A percentile compares a stretch with the other conserved stretches of the same genome.
Evolutionary conservation across 495 filamentous ascomycete species (phyloP).

Genomic region (Podospora pseudoanserina): DNA sequence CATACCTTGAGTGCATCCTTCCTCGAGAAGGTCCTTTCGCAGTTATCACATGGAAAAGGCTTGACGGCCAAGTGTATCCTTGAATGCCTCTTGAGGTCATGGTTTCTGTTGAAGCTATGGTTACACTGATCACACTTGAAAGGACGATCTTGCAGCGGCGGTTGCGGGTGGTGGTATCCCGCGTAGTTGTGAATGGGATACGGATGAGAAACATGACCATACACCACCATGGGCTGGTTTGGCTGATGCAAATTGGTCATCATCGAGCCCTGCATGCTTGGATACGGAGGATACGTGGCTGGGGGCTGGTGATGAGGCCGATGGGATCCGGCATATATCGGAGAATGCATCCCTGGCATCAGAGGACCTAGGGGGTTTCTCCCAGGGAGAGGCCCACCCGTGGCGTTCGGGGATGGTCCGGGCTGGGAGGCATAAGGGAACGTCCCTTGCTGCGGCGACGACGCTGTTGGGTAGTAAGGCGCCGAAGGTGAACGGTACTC

Average conservation of each 20-base stretch:
- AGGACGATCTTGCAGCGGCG: constrained; percentile 61
- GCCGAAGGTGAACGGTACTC: background rate
- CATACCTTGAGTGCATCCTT: constrained; percentile 95
- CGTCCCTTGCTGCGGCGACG: constrained; percentile 58
- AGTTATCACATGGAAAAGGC: constrained; percentile 86
- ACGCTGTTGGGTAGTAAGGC: constrained; percentile 50
- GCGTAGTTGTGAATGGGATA: constrained; percentile 23
- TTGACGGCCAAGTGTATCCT: constrained; percentile 93
- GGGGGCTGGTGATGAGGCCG: background rate
- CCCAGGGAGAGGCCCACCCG: background rate
- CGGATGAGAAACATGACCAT: constrained; percentile 25
- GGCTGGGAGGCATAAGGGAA: constrained; percentile 52
- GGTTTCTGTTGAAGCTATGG: constrained; percentile 93
- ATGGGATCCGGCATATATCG: background rate
- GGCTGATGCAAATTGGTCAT: constrained; percentile 77
- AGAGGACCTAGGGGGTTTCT: constrained; percentile 24
- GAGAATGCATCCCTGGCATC: constrained; percentile 12
- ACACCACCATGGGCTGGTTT: constrained; percentile 60
- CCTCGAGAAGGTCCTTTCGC: constrained; percentile 94
- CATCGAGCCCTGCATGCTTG: constrained; percentile 58
- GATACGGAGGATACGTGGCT: constrained; percentile 15
- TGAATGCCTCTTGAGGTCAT: constrained; percentile 94
- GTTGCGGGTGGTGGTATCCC: constrained; percentile 32
- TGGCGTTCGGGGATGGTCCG: constrained; percentile 25
- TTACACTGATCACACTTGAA: constrained; percentile 93